Evolutionary conservation across 2,329 filamentous ascomycete genomes (phyloP), one percentile per base, ranked within the genome.

Genomic region (Exserohilum rostratum): DNA sequence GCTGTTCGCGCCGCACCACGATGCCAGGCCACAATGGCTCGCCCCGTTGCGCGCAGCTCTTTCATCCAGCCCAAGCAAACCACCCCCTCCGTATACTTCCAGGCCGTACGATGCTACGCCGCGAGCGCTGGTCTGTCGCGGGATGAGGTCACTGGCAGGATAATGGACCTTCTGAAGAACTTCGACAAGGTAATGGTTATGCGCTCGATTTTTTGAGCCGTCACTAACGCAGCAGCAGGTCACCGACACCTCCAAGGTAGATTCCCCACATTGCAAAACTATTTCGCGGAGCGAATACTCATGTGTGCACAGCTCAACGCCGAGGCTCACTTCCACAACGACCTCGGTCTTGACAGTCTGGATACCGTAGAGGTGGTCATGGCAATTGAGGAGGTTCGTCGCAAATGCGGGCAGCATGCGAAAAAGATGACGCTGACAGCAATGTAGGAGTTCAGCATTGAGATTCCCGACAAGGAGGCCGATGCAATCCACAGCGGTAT

Each of bases 291-390:
- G 45, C 38, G 37, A 18, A 50, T 29, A 38, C 70, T 77, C 44
- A 76, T 56, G 22, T 27, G 29, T 39, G 34, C 50, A 57, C 70
- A 98, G 93, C 91, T 99, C 76, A 91, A 87, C 72, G 80, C 86
- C 61, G 83, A 82, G 49, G 89, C 93, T 55, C 93, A 98, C 85
- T 99, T 99, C 81, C 85, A 91, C 76, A 98, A 97, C 78, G 93
- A 99, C 80, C 90, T 99, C 62, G 95, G 93, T 65, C 84, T 99
- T 72, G 95, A 99, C 83, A 96, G 90, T 81, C 86, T 99, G 78
- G 95, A 99, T 79, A 97, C 95, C 62, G 95, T 99, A 62, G 95
- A 99, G 85, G 95, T 99, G 66, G 95, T 99, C 71, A 99, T 99
- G 95, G 95, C 95, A 66, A 98, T 99, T 80, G 95, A 99, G 86